Conservation (phyloP, 2,329 filamentous ascomycete species). For the Raffaelea deltoideospora region DNA sequence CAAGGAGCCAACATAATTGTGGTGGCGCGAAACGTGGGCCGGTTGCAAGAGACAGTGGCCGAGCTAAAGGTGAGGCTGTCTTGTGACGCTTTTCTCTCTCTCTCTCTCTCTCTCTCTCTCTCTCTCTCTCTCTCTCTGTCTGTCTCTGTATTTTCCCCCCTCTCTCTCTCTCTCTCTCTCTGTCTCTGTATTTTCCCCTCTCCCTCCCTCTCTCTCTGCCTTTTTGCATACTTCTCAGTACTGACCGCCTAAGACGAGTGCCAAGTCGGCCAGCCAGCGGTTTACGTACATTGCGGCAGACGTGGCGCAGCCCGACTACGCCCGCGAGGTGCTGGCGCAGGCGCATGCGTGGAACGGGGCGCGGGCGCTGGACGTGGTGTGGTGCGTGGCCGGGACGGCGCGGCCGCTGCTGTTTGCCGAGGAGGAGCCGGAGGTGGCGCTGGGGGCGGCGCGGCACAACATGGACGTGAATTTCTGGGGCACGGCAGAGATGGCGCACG, state of each 20-base stretch:
- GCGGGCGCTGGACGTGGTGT: conserved; percentile 65
- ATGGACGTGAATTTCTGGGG: conserved; percentile 94
- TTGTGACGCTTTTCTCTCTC: neutral
- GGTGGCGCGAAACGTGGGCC: conserved; percentile 60
- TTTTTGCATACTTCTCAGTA: neutral
- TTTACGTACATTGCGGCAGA: conserved; percentile 80
- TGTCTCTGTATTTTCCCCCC: neutral
- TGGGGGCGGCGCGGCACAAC: conserved; percentile 52
- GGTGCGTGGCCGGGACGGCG: conserved; percentile 71
- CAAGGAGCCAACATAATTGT: conserved; percentile 82
- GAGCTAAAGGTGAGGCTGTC: conserved; percentile 39
- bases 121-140: no score
- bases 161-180: neutral
- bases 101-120: no score
- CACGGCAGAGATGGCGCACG: conserved; percentile 71
- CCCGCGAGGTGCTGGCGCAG: conserved; percentile 52
- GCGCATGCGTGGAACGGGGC: conserved; percentile 66
- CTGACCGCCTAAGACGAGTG: conserved; percentile 53
- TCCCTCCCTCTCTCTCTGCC: neutral
- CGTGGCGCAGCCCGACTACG: conserved; percentile 56
- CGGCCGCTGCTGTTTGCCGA: conserved; percentile 67
- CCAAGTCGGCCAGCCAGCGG: conserved; percentile 54
- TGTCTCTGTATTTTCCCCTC: neutral
- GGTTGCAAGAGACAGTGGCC: conserved; percentile 56
- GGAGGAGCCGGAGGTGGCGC: conserved; percentile 38